A percentile compares a stretch with the other conserved stretches of the same genome.
phyloP scores from a whole-genome alignment of 345 rosid species.

The Eucalyptus cloeziana region DNA sequence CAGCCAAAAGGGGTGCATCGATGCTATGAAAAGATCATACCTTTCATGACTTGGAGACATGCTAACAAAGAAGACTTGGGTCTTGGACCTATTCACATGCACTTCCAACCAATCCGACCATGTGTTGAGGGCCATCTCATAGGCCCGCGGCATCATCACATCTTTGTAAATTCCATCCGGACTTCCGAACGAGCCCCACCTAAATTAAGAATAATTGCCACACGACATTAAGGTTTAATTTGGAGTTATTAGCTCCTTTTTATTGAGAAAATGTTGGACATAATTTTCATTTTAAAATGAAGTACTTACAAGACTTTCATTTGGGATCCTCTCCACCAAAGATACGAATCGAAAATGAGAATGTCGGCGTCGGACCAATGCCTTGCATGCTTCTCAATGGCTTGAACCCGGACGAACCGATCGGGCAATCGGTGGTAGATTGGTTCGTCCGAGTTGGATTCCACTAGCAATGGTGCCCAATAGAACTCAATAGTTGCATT shows the following conservation, averaged over 20 bases:
- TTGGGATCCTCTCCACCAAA: slow-evolving; percentile 77
- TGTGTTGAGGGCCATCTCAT: slow-evolving; percentile 70
- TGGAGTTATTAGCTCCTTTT: neutral
- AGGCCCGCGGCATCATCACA: slow-evolving; percentile 61
- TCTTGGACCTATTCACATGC: slow-evolving; percentile 45
- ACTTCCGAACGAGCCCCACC: slow-evolving; percentile 78
- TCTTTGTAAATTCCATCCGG: slow-evolving; percentile 53
- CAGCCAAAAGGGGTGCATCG: neutral
- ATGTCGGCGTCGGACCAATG: slow-evolving; percentile 72
- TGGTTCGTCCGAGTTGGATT: slow-evolving; percentile 91
- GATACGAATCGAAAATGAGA: slow-evolving; percentile 73
- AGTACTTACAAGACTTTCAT: slow-evolving; percentile 73
- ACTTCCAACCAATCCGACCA: slow-evolving; percentile 80
- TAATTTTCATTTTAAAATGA: neutral
- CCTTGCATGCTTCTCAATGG: slow-evolving; percentile 71
- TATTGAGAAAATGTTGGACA: neutral
- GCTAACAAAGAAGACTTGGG: slow-evolving; percentile 68
- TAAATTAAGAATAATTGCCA: neutral
- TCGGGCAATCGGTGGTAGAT: slow-evolving; percentile 59
- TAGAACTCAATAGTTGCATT: slow-evolving; percentile 81
- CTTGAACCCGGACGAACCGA: slow-evolving; percentile 59
- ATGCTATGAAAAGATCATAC: slow-evolving; percentile 6
- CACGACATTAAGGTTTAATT: neutral
- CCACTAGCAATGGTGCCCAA: slow-evolving; percentile 90
- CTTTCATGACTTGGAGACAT: slow-evolving; percentile 89